phyloP scores from a whole-genome alignment of 768 basidiomycete species.

The Punctularia strigosozonata region DNA sequence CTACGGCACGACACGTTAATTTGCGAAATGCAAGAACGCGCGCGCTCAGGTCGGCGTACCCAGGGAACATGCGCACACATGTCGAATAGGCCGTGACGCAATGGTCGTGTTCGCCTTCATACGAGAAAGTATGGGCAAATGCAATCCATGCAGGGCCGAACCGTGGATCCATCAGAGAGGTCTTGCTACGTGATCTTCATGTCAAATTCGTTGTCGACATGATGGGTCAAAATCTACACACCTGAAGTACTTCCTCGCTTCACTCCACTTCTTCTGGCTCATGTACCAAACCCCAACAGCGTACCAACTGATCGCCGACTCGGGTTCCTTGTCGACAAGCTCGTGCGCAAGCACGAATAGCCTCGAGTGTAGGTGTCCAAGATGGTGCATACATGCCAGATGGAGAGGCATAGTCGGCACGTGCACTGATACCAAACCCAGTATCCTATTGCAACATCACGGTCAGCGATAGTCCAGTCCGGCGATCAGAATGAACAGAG shows the following conservation, averaged over 20 bases:
- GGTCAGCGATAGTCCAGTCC: background rate
- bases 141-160: constrained; percentile 97
- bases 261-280: constrained; percentile 73
- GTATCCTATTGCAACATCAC: constrained; percentile 42
- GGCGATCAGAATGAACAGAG: background rate
- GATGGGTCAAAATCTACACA: constrained; percentile 19
- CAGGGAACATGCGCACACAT: constrained; percentile 88
- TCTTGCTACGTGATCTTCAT: constrained; percentile 50
- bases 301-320: constrained; percentile 93
- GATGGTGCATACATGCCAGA: constrained; percentile 96
- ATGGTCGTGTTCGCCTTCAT: constrained; percentile 97
- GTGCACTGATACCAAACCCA: constrained; percentile 77
- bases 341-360: constrained; percentile 96
- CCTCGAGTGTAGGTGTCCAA: constrained; percentile 82
- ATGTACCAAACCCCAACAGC: constrained; percentile 98
- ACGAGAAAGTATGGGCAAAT: constrained; percentile 93
- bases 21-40: constrained; percentile 1
- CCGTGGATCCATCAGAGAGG: constrained; percentile 90
- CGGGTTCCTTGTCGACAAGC: constrained; percentile 88
- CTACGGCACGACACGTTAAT: constrained; percentile 27
- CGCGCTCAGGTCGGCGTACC: constrained; percentile 36
- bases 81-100: constrained; percentile 98
- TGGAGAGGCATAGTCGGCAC: constrained; percentile 86
- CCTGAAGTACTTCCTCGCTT: constrained; percentile 94
- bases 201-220: background rate